Evolutionary conservation across 257 asterid genomes (phyloP).

Genomic region (Solanum okadae): DNA sequence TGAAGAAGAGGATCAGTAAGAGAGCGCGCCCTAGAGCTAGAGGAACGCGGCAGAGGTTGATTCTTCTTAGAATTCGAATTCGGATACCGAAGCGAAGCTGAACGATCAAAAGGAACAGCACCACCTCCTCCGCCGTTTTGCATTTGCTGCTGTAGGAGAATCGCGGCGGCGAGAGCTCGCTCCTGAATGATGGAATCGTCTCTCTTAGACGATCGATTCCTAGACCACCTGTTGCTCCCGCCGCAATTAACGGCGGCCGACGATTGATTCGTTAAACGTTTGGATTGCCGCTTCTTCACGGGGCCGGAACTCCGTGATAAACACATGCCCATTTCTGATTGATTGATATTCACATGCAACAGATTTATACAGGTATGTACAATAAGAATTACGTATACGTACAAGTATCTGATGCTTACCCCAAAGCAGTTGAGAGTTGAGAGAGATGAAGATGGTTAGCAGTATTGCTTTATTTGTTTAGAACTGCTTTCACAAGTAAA

Average conservation of each 20-base stretch:
- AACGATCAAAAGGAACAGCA: conserved; percentile 63
- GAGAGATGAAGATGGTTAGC: neutral
- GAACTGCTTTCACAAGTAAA: neutral
- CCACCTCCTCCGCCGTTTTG: conserved; percentile 36
- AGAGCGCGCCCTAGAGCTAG: conserved; percentile 86
- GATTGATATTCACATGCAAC: conserved; percentile 16
- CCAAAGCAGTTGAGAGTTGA: neutral
- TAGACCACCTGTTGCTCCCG: conserved; percentile 65
- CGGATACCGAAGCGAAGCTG: conserved; percentile 75
- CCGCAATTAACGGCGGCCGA: conserved; percentile 36
- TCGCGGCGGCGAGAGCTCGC: conserved; percentile 86
- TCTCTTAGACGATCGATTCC: conserved; percentile 59
- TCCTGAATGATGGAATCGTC: conserved; percentile 69
- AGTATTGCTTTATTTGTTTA: neutral
- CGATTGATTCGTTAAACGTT: conserved; percentile 29
- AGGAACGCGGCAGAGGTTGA: conserved; percentile 62
- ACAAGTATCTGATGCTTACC: neutral
- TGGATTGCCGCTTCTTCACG: conserved; percentile 38
- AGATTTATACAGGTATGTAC: neutral
- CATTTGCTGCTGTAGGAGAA: conserved; percentile 79
- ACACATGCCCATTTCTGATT: conserved; percentile 57
- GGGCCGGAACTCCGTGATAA: conserved; percentile 48
- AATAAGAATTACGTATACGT: neutral
- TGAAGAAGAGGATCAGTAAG: conserved; percentile 91
- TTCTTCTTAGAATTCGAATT: conserved; percentile 43